Conservation (phyloP, 2,329 filamentous ascomycete genomes). For the Scortechinia acanthostroma region DNA sequence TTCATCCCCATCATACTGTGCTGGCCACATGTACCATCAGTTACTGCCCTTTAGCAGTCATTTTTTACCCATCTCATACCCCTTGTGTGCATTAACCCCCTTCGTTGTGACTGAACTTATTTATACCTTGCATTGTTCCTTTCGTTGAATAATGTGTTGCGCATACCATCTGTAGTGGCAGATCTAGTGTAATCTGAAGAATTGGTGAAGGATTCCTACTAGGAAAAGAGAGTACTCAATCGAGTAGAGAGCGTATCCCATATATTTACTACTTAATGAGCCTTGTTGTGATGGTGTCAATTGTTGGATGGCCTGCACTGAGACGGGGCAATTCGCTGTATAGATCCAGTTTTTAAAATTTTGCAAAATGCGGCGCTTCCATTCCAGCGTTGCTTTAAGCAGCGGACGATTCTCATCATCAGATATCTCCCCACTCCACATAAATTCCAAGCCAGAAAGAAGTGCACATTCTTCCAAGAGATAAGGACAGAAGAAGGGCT, state of each 20-base stretch:
- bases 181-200: neutral
- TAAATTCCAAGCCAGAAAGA: too few relatives aligned
- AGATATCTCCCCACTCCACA: neutral
- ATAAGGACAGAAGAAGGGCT: too few relatives aligned
- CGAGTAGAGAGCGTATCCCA: neutral
- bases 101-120: neutral
- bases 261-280: too few relatives aligned
- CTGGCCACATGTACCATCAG: conserved; percentile 23
- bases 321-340: too few relatives aligned
- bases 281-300: too few relatives aligned
- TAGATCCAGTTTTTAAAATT: too few relatives aligned
- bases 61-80: too few relatives aligned
- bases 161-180: neutral
- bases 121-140: neutral
- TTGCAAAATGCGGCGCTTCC: neutral
- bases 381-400: neutral
- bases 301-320: too few relatives aligned
- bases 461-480: too few relatives aligned
- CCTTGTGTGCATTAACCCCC: conserved; percentile 1
- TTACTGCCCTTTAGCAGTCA: conserved; percentile 10
- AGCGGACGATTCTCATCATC: neutral
- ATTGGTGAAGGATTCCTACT: neutral
- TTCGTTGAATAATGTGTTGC: neutral
- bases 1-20: conserved; percentile 16
- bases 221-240: neutral